A percentile compares a stretch with the other conserved stretches of the same genome.
These are phyloP conservation scores for Candida ovalis DNA, from an alignment of 805 yeast species.

Conservation along the genomic window DNA sequence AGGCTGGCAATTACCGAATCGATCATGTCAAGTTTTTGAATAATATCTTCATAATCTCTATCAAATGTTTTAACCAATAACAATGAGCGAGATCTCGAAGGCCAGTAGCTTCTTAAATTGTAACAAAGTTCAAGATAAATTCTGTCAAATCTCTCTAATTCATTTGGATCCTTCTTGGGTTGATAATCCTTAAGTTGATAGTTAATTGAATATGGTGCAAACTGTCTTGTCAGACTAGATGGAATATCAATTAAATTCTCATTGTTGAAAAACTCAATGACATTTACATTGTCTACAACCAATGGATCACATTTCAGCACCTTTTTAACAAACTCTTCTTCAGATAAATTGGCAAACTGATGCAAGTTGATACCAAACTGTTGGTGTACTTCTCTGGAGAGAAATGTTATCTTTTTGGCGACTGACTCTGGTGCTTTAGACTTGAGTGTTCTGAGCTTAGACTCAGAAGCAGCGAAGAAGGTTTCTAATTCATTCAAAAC, in stretches of 20 bases:
- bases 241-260: constrained; percentile 63
- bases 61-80: constrained; percentile 52
- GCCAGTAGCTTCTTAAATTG: constrained; percentile 70
- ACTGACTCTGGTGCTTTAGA: constrained; percentile 38
- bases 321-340: constrained; percentile 49
- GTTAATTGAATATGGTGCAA: constrained; percentile 62
- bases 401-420: constrained; percentile 45
- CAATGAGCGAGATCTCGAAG: constrained; percentile 63
- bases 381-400: constrained; percentile 70
- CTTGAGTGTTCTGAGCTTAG: constrained; percentile 23
- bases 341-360: constrained; percentile 49
- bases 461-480: constrained; percentile 44
- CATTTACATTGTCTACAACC: constrained; percentile 49
- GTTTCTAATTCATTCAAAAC: constrained; percentile 61
- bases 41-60: constrained; percentile 62
- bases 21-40: constrained; percentile 48
- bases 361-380: constrained; percentile 79
- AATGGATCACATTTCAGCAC: constrained; percentile 59
- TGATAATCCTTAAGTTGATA: constrained; percentile 33
- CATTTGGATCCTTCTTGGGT: constrained; percentile 53
- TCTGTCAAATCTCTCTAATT: constrained; percentile 66
- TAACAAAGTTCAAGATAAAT: constrained; percentile 64
- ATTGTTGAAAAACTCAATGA: constrained; percentile 65
- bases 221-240: constrained; percentile 48
- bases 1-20: constrained; percentile 58